These are phyloP conservation scores for Geotrichum histeridarum DNA, from an alignment of 1,139 yeast species.

Conservation along the genomic window DNA sequence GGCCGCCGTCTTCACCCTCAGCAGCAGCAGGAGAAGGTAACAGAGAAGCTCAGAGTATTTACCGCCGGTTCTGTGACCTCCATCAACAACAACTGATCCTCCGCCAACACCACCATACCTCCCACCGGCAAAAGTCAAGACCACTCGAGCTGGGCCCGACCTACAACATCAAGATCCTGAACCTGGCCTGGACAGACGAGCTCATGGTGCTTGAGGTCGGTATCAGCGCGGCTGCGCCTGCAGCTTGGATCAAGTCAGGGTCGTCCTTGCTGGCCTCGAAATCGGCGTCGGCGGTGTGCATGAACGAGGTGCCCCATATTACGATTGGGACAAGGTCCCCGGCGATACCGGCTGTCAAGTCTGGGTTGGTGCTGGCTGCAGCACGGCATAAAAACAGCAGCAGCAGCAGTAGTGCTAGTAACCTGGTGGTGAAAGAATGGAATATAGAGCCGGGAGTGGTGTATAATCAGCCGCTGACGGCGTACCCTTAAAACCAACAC, in stretches of 20 bases:
- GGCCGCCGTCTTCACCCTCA: too few relatives aligned
- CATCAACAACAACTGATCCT: not conserved
- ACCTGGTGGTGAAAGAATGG: constrained; percentile 13
- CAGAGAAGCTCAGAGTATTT: not conserved
- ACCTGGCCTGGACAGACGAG: constrained; percentile 49
- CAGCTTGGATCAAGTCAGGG: not conserved
- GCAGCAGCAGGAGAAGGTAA: not conserved
- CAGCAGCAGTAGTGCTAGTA: too few relatives aligned
- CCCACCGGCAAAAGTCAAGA: not conserved
- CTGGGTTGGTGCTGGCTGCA: constrained; percentile 10
- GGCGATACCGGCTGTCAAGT: constrained; percentile 12
- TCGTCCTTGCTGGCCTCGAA: not conserved
- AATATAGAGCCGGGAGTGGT: constrained; percentile 18
- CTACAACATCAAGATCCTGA: constrained; percentile 43
- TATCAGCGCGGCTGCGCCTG: constrained; percentile 24
- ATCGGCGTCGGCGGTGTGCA: not conserved
- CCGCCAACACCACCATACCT: not conserved
- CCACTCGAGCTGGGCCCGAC: constrained; percentile 16
- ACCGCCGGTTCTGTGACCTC: not conserved
- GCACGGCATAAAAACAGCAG: not conserved
- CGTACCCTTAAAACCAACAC: not conserved
- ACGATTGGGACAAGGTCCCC: constrained; percentile 17
- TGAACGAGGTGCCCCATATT: constrained; percentile 15
- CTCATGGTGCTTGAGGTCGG: constrained; percentile 56
- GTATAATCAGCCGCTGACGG: constrained; percentile 6